A percentile compares a stretch with the other conserved stretches of the same genome.
These are phyloP conservation scores for Fraxinus anomala DNA, from an alignment of 257 asterid species.

Conservation along the genomic window DNA sequence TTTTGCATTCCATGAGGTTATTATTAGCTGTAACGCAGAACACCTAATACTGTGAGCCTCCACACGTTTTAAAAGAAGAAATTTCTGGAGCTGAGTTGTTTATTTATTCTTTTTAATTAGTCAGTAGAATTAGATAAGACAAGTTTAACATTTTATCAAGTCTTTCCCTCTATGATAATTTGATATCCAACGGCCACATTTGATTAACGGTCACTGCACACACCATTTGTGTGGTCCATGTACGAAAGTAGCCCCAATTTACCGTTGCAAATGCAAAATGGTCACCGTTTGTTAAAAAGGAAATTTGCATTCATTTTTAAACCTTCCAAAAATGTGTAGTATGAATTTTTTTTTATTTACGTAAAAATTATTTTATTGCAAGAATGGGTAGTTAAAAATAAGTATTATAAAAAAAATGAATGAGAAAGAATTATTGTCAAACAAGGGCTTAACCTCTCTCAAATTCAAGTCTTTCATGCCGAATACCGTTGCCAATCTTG, in stretches of 20 bases:
- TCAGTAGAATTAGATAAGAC: background rate
- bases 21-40: constrained; percentile 8
- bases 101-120: background rate
- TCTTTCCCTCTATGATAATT: constrained; percentile 18
- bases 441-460: too few species aligned
- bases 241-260: constrained; percentile 33
- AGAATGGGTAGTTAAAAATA: too few species aligned
- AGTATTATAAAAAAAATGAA: too few species aligned
- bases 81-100: background rate
- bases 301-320: too few species aligned
- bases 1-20: background rate
- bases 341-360: too few species aligned
- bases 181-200: constrained; percentile 39
- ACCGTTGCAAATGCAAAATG: constrained; percentile 40
- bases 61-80: background rate
- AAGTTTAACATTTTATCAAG: background rate
- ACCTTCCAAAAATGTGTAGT: too few species aligned
- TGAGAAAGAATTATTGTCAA: too few species aligned
- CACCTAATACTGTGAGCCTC: background rate
- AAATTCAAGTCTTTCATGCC: too few species aligned
- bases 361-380: too few species aligned
- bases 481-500: too few species aligned
- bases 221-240: constrained; percentile 41
- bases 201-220: constrained; percentile 29
- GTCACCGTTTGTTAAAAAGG: background rate